phyloP scores from a whole-genome alignment of 257 asterid genomes.

The Fraxinus quadrangulata region DNA sequence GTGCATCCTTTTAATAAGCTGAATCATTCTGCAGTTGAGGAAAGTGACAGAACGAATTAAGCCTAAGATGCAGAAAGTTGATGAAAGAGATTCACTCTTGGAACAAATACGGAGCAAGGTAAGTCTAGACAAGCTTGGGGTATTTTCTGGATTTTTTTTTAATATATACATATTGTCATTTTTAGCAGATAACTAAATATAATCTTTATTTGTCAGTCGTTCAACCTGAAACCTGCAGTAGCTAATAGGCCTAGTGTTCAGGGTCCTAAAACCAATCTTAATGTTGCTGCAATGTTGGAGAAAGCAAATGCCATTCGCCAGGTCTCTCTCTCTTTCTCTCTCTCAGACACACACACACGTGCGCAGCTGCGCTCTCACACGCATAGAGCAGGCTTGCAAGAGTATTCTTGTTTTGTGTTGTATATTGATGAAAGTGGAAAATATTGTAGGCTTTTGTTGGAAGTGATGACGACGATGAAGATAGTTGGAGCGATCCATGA shows the following conservation, averaged over 20 bases:
- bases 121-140: conserved; percentile 22
- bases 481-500: conserved; percentile 84
- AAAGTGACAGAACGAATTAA: conserved; percentile 63
- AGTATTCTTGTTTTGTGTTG: conserved; percentile 7
- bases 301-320: conserved; percentile 92
- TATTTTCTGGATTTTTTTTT: not conserved
- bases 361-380: not conserved
- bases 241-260: conserved; percentile 65
- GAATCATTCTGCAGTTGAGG: conserved; percentile 65
- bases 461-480: conserved; percentile 86
- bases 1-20: conserved; percentile 32
- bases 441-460: conserved; percentile 76
- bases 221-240: conserved; percentile 77
- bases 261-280: conserved; percentile 75
- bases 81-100: conserved; percentile 73
- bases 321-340: conserved; percentile 43
- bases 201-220: conserved; percentile 56
- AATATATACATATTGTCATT: not conserved
- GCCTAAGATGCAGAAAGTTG: conserved; percentile 55
- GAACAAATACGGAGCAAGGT: conserved; percentile 91
- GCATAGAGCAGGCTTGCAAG: not conserved
- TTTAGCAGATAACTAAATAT: conserved; percentile 36
- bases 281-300: conserved; percentile 81
- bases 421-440: conserved; percentile 20
- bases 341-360: not conserved